Conservation (phyloP, 2,329 filamentous ascomycete species). For the Cordyceps cicadae region DNA sequence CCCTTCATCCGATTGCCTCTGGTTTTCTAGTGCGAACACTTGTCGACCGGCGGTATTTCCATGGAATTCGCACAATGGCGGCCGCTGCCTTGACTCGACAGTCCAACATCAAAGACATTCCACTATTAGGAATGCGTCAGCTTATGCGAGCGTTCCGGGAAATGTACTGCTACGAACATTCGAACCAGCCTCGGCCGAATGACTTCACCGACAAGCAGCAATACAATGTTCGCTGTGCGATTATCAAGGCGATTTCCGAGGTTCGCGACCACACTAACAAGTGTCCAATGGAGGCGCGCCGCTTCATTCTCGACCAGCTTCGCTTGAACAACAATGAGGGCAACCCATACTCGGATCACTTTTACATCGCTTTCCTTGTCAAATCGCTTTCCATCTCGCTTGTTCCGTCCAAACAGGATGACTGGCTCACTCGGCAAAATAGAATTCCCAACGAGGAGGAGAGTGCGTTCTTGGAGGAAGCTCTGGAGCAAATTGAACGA, state of each 20-base stretch:
- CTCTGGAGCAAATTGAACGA: conserved; percentile 56
- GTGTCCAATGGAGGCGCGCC: conserved; percentile 69
- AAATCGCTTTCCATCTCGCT: conserved; percentile 51
- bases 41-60: conserved; percentile 86
- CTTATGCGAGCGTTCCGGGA: conserved; percentile 79
- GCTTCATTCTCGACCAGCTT: conserved; percentile 80
- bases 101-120: conserved; percentile 54
- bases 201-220: conserved; percentile 82
- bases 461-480: conserved; percentile 41
- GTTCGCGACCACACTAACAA: conserved; percentile 66
- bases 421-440: conserved; percentile 37
- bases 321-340: conserved; percentile 91
- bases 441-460: conserved; percentile 38
- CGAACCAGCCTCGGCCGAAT: conserved; percentile 75
- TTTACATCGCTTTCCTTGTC: conserved; percentile 78
- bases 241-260: conserved; percentile 70
- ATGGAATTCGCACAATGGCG: conserved; percentile 83
- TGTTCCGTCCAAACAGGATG: conserved; percentile 39
- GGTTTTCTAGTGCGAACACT: conserved; percentile 84
- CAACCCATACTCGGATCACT: conserved; percentile 81
- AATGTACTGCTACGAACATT: conserved; percentile 75
- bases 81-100: conserved; percentile 71
- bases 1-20: conserved; percentile 72
- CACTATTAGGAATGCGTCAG: conserved; percentile 75
- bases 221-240: conserved; percentile 77